A percentile compares a stretch with the other conserved stretches of the same genome.
Evolutionary conservation across 768 basidiomycete species (phyloP).

Genomic region (button mushroom (Agaricus bisporus)): DNA sequence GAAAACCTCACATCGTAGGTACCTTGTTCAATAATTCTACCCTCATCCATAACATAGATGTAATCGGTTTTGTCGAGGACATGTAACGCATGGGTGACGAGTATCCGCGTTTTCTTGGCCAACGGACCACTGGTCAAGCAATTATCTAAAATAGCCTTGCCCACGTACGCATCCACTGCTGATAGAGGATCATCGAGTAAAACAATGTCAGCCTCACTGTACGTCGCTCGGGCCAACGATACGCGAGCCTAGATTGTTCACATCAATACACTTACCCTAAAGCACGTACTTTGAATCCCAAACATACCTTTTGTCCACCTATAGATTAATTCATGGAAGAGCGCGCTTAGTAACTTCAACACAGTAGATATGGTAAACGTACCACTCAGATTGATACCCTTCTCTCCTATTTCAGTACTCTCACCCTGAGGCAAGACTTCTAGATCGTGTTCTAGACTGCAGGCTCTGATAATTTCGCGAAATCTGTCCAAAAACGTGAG

Average conservation of each 20-base stretch:
- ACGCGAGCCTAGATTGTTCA: conserved; percentile 51
- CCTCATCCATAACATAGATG: conserved; percentile 59
- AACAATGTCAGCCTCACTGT: conserved; percentile 65
- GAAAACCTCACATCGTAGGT: conserved; percentile 39
- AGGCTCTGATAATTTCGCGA: conserved; percentile 52
- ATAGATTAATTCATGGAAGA: neutral
- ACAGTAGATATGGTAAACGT: conserved; percentile 7
- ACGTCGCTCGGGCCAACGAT: conserved; percentile 71
- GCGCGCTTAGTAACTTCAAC: too few relatives aligned
- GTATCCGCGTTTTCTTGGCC: conserved; percentile 46
- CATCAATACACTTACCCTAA: neutral
- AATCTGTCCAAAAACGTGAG: conserved; percentile 26
- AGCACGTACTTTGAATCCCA: neutral
- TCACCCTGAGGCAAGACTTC: conserved; percentile 67
- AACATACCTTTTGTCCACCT: conserved; percentile 33
- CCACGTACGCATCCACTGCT: conserved; percentile 75
- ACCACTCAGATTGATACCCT: conserved; percentile 67
- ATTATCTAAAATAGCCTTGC: conserved; percentile 56
- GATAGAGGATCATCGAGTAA: conserved; percentile 79
- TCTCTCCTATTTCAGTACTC: conserved; percentile 69
- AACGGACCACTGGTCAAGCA: conserved; percentile 53
- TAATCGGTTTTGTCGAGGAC: conserved; percentile 55
- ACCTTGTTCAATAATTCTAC: conserved; percentile 55
- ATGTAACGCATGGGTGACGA: conserved; percentile 57
- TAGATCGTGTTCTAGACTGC: conserved; percentile 66